Base-by-base conservation (phyloP, 176 grass and related monocot genomes). In the Ensete glaucum region DNA sequence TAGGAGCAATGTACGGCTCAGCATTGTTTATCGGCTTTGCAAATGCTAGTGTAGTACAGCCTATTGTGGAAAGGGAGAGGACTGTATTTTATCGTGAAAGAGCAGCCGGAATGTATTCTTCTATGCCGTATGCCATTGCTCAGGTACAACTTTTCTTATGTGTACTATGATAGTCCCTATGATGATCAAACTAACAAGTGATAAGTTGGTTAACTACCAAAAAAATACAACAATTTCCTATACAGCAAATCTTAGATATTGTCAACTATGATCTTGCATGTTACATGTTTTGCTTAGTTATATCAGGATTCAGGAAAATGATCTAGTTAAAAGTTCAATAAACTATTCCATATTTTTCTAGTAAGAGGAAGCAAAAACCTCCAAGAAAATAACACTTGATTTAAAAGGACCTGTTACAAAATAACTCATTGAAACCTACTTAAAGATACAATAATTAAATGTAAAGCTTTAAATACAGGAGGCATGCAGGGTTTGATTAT, bases 21-120 rank as follows among this genome's bases (percentile, higher is more conserved):
- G 84, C 90, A 72, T 71, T 92, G 54, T 92, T 92, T 75, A 82
- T 92, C 26, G 90, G 90, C n/a, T 92, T 92, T 75, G 79, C 81
- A 75, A 89, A 92, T 53, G 79, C 81, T 81, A 89, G 70, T 65
- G 82, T 92, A 67, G 56, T 92, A 68, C 90, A 92, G 71, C 90
- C 90, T 6, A 79, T 92, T 52, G 87, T 92, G 70, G 82, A 73
- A 50, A 89, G 48, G 27, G 90, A 92, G 74, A 89, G 90, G 71
- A 54, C 74, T 15, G 86, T 85, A 53, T 83, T 89, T 26, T 89
- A 89, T 75, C 82, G 86, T 64, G 90, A 92, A 70, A 92, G 81
- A 62, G 84, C 84, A 9, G 90, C 86, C 29, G 90, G 86, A 52
- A 92, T 92, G 90, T 92, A 92, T 77, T 87, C 77, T 59, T 87